These are phyloP conservation scores for Zygotorulaspora mrakii DNA, from an alignment of 1,139 yeast genomes.

Conservation along the genomic window DNA sequence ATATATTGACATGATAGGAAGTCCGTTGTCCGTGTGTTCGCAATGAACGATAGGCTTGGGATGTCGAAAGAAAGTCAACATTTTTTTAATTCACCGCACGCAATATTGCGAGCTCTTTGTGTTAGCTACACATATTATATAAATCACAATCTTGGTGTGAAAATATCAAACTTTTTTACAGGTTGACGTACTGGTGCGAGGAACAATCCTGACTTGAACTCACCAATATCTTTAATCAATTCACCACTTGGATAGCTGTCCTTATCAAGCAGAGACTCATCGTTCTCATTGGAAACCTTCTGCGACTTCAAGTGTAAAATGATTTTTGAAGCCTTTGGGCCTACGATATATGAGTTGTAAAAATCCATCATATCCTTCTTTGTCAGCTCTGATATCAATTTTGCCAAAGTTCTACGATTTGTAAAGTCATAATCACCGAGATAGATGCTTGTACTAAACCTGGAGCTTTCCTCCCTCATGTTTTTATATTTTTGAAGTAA, in stretches of 20 bases:
- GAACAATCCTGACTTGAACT: conserved; percentile 43
- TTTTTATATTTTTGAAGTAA: conserved; percentile 72
- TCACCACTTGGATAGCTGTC: conserved; percentile 39
- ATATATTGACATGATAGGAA: conserved; percentile 37
- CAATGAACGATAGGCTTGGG: conserved; percentile 34
- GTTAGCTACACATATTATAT: not conserved
- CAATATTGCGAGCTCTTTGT: too few species aligned
- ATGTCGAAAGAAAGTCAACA: conserved; percentile 40
- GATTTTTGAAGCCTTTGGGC: conserved; percentile 46
- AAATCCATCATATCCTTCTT: conserved; percentile 56
- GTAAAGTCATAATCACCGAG: conserved; percentile 77
- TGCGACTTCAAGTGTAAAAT: conserved; percentile 70
- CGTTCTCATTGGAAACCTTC: conserved; percentile 32
- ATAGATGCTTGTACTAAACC: conserved; percentile 64
- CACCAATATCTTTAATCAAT: conserved; percentile 39
- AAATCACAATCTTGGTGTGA: conserved; percentile 18
- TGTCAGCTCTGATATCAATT: conserved; percentile 49
- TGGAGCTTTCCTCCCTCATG: conserved; percentile 65
- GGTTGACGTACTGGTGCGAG: conserved; percentile 47
- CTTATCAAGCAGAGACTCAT: conserved; percentile 25
- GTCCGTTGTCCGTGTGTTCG: conserved; percentile 37
- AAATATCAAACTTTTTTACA: conserved; percentile 25
- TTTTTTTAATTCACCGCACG: conserved; percentile 5
- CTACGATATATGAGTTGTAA: conserved; percentile 47
- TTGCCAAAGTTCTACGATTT: conserved; percentile 54